Base-by-base conservation (phyloP, 176 grass and related monocot genomes). In the Oryza nivara region DNA sequence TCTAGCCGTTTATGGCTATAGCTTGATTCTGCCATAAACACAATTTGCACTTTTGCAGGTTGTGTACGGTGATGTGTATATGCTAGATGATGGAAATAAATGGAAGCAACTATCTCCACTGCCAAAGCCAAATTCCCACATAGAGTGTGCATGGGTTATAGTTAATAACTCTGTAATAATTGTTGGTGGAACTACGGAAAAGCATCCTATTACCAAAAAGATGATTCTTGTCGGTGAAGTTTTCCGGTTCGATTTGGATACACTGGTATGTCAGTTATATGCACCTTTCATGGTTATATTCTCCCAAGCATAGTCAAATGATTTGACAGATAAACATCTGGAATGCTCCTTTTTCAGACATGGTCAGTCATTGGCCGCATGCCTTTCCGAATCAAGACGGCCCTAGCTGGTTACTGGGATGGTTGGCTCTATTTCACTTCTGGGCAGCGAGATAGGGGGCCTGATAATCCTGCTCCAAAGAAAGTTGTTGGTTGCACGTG, bases 171-270 rank as follows among this genome's bases (percentile, higher is more conserved):
- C 95, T 9, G 90, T 97, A 75, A 75, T 92, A 49, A 77, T 97
- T 71, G 89, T 95, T 30, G 92, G 92, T 7, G 95, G 95, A 79
- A 95, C 91, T 13, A 95, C 92, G 26, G 86, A 95, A 80, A 95
- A 95, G 67, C 95, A 97, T 81, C 95, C 95, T 35, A 51, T 93
- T 43, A 97, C 91, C 52, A 97, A 97, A 84, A 97, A 89, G 76
- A 97, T 95, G 92, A 90, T 95, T 80, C 89, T 97, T 64, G 91
- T 97, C 66, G 92, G 95, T 80, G 92, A 97, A 88, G 87, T 95
- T 40, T 93, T 97, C 83, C 85, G 56, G 26, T 90, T 95, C 72
- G 79, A 94, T 84, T 86, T 97, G 65, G 86, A 94, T 79, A 86
- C 72, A 45, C 47, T 88, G 92, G 95, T 97, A 89, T 0, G 68